These are phyloP conservation scores for Ajuga chamaepitys DNA, from an alignment of 257 asterid species.

Conservation along the genomic window DNA sequence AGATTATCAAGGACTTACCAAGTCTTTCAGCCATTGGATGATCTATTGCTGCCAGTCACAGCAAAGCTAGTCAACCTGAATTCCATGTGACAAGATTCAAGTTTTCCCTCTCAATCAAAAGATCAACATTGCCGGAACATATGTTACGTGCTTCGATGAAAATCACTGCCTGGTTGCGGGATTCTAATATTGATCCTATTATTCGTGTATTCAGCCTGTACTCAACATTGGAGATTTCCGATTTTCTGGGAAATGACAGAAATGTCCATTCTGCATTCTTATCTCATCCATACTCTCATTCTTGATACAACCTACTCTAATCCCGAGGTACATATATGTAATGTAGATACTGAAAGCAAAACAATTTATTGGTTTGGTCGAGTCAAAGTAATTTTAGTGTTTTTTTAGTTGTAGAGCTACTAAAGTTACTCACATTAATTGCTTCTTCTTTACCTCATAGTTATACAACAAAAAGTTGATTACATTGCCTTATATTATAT, in stretches of 20 bases:
- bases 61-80: conserved; percentile 83
- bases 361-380: neutral
- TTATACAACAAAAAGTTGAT: conserved; percentile 52
- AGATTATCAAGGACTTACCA: conserved; percentile 98
- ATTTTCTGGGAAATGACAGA: conserved; percentile 62
- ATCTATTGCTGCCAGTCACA: conserved; percentile 75
- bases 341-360: neutral
- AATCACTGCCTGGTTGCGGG: conserved; percentile 97
- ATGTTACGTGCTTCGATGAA: conserved; percentile 86
- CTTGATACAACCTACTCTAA: conserved; percentile 92
- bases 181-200: conserved; percentile 9
- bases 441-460: conserved; percentile 31
- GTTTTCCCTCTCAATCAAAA: conserved; percentile 80
- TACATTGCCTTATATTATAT: conserved; percentile 44
- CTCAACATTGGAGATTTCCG: conserved; percentile 95
- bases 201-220: conserved; percentile 49
- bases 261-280: conserved; percentile 40
- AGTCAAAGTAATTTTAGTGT: neutral
- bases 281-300: conserved; percentile 66
- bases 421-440: too few species aligned
- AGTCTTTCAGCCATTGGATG: conserved; percentile 77
- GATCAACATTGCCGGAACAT: conserved; percentile 64
- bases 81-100: conserved; percentile 61
- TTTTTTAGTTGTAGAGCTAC: too few species aligned
- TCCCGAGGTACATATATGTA: conserved; percentile 52